These are phyloP conservation scores for Pythium insidiosum DNA, from an alignment of 352 stramenopile genomes.

Conservation along the genomic window DNA sequence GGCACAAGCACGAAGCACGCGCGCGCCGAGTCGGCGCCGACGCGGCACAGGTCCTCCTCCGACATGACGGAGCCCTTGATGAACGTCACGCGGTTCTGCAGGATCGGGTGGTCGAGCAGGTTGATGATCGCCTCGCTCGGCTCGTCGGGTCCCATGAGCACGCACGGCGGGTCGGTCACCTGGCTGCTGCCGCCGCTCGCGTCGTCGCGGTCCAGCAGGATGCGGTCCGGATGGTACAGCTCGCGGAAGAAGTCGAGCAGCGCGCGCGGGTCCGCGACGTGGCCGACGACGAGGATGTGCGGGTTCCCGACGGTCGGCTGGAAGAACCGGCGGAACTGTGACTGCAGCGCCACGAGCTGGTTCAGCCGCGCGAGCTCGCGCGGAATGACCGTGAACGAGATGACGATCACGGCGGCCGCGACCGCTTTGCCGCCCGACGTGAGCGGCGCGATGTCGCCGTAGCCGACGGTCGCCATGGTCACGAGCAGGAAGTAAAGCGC, in stretches of 20 bases:
- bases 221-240: constrained; percentile 51
- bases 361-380: constrained; percentile 40
- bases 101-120: constrained; percentile 47
- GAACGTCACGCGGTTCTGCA: constrained; percentile 50
- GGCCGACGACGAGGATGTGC: constrained; percentile 45
- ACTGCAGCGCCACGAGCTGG: constrained; percentile 52
- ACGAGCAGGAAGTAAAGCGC: constrained; percentile 57
- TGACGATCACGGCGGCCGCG: constrained; percentile 37
- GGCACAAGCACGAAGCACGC: constrained; percentile 50
- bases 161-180: constrained; percentile 34
- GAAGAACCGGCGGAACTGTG: constrained; percentile 53
- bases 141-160: constrained; percentile 45
- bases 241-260: constrained; percentile 57
- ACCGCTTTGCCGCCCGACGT: constrained; percentile 34
- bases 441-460: constrained; percentile 37
- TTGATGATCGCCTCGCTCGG: constrained; percentile 40
- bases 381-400: constrained; percentile 51
- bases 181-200: constrained; percentile 12
- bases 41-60: constrained; percentile 54
- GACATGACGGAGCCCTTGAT: constrained; percentile 63
- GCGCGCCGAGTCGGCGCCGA: constrained; percentile 37
- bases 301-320: constrained; percentile 37
- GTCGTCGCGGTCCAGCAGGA: constrained; percentile 5
- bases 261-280: constrained; percentile 36
- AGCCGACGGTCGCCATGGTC: constrained; percentile 47